Conservation (phyloP, 495 filamentous ascomycete genomes). For the Podospora australis region DNA sequence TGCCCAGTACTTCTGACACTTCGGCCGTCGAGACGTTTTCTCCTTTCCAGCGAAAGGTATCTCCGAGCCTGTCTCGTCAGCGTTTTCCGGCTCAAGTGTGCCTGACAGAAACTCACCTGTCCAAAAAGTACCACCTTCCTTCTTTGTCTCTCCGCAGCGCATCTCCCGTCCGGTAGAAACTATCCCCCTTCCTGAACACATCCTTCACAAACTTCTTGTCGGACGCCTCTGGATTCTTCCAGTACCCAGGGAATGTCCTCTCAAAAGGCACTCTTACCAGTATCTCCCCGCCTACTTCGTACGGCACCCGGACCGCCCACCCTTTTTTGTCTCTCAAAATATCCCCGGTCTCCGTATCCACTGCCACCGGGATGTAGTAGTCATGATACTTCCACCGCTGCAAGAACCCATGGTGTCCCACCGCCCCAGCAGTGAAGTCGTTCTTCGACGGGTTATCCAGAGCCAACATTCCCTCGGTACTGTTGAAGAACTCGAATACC, state of each 20-base stretch:
- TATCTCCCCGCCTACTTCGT: constrained; percentile 69
- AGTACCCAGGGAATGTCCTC: constrained; percentile 61
- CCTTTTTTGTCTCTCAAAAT: constrained; percentile 61
- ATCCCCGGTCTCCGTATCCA: constrained; percentile 60
- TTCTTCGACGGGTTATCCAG: constrained; percentile 54
- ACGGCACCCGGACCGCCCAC: constrained; percentile 55
- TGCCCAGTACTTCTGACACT: constrained; percentile 61
- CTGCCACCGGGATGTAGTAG: constrained; percentile 57
- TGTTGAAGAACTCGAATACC: constrained; percentile 62
- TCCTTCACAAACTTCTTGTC: constrained; percentile 62
- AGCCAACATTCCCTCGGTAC: constrained; percentile 55
- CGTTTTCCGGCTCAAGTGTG: background rate
- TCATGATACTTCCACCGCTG: constrained; percentile 44
- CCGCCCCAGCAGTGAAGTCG: constrained; percentile 53
- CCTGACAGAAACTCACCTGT: constrained; percentile 48
- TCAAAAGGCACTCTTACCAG: constrained; percentile 58
- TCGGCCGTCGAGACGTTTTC: constrained; percentile 80
- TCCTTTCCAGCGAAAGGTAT: constrained; percentile 79
- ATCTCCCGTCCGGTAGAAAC: constrained; percentile 72
- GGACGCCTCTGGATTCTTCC: constrained; percentile 58
- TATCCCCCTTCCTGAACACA: constrained; percentile 67
- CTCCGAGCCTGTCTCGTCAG: constrained; percentile 46
- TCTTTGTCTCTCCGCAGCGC: constrained; percentile 57
- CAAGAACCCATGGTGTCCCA: constrained; percentile 66
- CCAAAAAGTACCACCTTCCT: constrained; percentile 73